phyloP scores from a whole-genome alignment of 768 basidiomycete species.

The Sarcodon aspratus region DNA sequence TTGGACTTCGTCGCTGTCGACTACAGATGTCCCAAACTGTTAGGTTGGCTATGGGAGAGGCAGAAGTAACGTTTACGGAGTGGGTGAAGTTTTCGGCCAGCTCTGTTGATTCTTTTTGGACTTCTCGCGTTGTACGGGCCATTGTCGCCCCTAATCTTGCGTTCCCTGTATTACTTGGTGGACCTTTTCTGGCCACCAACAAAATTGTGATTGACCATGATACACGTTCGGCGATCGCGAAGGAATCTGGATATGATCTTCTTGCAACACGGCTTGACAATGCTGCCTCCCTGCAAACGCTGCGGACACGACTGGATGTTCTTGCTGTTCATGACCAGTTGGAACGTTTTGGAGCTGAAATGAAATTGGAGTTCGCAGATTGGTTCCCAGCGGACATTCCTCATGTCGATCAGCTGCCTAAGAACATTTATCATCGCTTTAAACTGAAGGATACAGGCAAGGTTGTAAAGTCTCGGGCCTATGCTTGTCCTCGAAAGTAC shows the following conservation, averaged over 20 bases:
- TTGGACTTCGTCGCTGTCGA: not conserved
- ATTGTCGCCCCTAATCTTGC: slow-evolving; percentile 16
- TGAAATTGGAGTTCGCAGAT: slow-evolving; percentile 7
- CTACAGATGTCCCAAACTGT: too few species aligned
- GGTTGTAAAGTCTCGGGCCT: slow-evolving; percentile 13
- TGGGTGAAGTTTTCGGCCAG: slow-evolving; percentile 7
- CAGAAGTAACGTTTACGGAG: not conserved
- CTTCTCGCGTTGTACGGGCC: slow-evolving; percentile 6
- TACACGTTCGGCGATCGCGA: not conserved
- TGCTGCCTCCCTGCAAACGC: not conserved
- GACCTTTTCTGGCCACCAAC: slow-evolving; percentile 23
- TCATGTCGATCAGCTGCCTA: slow-evolving; percentile 11
- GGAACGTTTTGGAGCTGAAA: not conserved
- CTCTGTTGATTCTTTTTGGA: slow-evolving; percentile 4
- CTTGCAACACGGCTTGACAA: not conserved
- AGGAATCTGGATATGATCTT: slow-evolving; percentile 4
- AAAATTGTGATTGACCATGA: slow-evolving; percentile 20
- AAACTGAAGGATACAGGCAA: slow-evolving; percentile 16
- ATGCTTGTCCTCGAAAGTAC: slow-evolving; percentile 23
- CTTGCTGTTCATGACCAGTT: not conserved
- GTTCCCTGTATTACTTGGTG: slow-evolving; percentile 19
- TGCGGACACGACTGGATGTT: not conserved
- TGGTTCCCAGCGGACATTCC: slow-evolving; percentile 18
- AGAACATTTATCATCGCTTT: slow-evolving; percentile 13
- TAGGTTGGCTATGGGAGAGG: too few species aligned